phyloP scores from a whole-genome alignment of 257 asterid genomes.

The Echium plantagineum region DNA sequence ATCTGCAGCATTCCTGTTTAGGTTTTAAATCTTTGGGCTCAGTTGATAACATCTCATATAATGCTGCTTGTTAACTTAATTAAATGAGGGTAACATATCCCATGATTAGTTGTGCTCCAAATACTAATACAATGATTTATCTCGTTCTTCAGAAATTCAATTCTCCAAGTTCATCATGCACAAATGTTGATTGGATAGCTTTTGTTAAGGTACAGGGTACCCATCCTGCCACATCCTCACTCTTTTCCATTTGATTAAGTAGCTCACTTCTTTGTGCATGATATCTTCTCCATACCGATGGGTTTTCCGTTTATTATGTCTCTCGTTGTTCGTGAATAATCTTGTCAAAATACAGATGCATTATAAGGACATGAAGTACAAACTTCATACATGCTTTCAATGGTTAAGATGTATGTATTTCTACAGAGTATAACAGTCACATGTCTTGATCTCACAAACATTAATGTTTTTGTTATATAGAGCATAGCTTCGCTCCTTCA shows the following conservation, averaged over 20 bases:
- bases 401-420: background rate
- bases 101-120: background rate
- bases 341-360: background rate
- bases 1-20: too few relatives aligned
- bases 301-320: too few relatives aligned
- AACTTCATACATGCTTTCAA: background rate
- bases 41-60: too few relatives aligned
- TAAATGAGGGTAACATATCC: too few relatives aligned
- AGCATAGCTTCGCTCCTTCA: slow-evolving; percentile 81
- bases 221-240: slow-evolving; percentile 8
- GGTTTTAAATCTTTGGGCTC: too few relatives aligned
- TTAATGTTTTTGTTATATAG: slow-evolving; percentile 22
- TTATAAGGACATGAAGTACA: background rate
- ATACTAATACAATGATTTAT: slow-evolving; percentile 11
- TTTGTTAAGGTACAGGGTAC: slow-evolving; percentile 63
- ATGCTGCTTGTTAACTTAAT: too few relatives aligned
- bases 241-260: background rate
- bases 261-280: background rate
- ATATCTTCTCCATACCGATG: background rate
- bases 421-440: background rate
- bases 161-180: slow-evolving; percentile 79
- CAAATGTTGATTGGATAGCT: slow-evolving; percentile 78
- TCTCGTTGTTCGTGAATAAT: background rate
- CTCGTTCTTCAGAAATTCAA: slow-evolving; percentile 61
- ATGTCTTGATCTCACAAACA: background rate